Evolutionary conservation across 106 monocot genomes (phyloP), one percentile per base, ranked within the genome.

Genomic region (Phalaenopsis equestris): DNA sequence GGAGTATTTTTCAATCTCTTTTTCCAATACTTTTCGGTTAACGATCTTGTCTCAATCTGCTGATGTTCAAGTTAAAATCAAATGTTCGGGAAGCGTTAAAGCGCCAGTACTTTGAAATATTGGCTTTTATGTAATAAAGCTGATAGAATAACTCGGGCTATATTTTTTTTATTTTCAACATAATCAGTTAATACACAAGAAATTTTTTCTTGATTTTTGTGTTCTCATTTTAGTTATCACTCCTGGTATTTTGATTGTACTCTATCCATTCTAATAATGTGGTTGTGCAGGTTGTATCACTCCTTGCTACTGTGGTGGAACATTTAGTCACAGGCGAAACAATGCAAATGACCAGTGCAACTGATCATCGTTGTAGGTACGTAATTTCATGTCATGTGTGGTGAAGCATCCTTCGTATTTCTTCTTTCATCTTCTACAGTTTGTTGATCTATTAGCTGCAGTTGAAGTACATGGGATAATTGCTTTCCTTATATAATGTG

Each of bases 291-390:
- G 93, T 97, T 73, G 96, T 97, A 61, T 78, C 90, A 65, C 84
- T 97, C 80, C 73, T 97, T 57, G 93, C 96, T 67, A 94, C 91
- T 79, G 93, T 89, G 55, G 90, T 97, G 41, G 94, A 93, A 81
- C 91, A 97, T 85, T 83, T 97, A 48, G 96, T 97, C 42, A 97
- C 93, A 41, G 96, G 96, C 30, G 94, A 97, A 89, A 97, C 91
- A 21, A 97, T 97, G 96, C 96, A 97, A 84, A 97, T 97, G 91
- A 83, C 91, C 38, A 90, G 81, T 73, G 78, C 84, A 55, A 76
- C 84, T 73, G 90, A 87, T 37, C 84, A 97, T 78, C 86, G 89
- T 43, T 88, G 89, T 67, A 97, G 96, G 96, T 94, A 88, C 5
- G 73, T 82, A 2, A 42, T 79, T 84, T 78, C 43, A 3, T 45